Conservation (phyloP, 495 filamentous ascomycete genomes). For the Tuber aestivum region DNA sequence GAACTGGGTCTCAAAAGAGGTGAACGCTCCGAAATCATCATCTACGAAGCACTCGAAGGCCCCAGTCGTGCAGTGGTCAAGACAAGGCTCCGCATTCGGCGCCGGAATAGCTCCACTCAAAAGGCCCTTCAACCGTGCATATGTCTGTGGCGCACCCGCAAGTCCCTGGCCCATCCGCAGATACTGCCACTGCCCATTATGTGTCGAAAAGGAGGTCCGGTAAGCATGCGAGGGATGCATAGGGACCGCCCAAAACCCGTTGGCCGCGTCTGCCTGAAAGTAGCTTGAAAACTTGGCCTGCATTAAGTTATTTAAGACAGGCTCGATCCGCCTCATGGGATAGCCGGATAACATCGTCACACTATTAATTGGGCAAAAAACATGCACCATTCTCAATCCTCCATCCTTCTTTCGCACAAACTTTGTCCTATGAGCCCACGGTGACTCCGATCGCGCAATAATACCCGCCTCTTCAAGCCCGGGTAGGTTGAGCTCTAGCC, state of each 20-base stretch:
- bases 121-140: too few species aligned
- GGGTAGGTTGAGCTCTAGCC: neutral
- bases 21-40: too few species aligned
- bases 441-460: conserved; percentile 3
- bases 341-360: conserved; percentile 1
- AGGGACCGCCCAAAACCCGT: conserved; percentile 5
- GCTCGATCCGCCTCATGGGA: neutral
- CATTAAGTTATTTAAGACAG: too few species aligned
- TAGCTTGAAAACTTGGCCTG: too few species aligned
- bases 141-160: too few species aligned
- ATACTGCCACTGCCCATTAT: conserved; percentile 10
- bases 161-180: too few species aligned
- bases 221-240: conserved; percentile 6
- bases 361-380: neutral
- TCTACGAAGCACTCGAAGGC: too few species aligned
- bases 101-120: too few species aligned
- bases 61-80: too few species aligned
- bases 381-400: conserved; percentile 8
- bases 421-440: conserved; percentile 4
- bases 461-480: conserved; percentile 8
- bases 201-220: conserved; percentile 17
- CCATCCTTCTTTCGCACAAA: conserved; percentile 3
- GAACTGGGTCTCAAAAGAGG: neutral
- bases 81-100: neutral
- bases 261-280: neutral